These are phyloP conservation scores for Ephemerocybe angulata DNA, from an alignment of 768 basidiomycete genomes.

Conservation along the genomic window DNA sequence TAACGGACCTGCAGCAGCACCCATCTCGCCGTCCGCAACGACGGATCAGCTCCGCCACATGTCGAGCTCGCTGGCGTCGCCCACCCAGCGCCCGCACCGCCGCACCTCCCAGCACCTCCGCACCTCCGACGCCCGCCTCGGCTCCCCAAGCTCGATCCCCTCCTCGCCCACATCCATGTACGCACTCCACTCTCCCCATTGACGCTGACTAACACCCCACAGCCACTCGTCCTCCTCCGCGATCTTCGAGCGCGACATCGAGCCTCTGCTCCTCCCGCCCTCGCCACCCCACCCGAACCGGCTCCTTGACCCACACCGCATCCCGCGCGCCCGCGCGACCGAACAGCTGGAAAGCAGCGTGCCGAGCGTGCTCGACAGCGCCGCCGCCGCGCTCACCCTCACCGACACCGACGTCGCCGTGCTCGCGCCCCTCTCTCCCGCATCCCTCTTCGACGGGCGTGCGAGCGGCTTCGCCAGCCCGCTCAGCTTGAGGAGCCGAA, in stretches of 20 bases:
- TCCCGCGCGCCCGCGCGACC: slow-evolving; percentile 65
- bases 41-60: too few species aligned
- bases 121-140: too few species aligned
- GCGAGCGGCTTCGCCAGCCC: slow-evolving; percentile 55
- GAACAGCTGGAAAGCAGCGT: slow-evolving; percentile 74
- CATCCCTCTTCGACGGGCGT: neutral
- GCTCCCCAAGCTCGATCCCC: too few species aligned
- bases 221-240: slow-evolving; percentile 79
- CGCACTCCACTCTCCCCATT: too few species aligned
- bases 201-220: too few species aligned
- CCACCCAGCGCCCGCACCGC: too few species aligned
- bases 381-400: slow-evolving; percentile 70
- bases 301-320: slow-evolving; percentile 63
- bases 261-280: slow-evolving; percentile 46
- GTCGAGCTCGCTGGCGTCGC: too few species aligned
- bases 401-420: slow-evolving; percentile 57
- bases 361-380: slow-evolving; percentile 81
- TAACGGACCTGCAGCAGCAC: too few species aligned
- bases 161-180: too few species aligned
- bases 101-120: too few species aligned
- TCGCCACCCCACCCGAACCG: slow-evolving; percentile 23
- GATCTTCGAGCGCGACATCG: slow-evolving; percentile 91
- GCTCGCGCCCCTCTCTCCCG: slow-evolving; percentile 43
- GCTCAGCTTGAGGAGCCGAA: slow-evolving; percentile 64
- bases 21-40: too few species aligned